phyloP scores from a whole-genome alignment of 2,329 filamentous ascomycete genomes.

The Coniochaeta sp. region DNA sequence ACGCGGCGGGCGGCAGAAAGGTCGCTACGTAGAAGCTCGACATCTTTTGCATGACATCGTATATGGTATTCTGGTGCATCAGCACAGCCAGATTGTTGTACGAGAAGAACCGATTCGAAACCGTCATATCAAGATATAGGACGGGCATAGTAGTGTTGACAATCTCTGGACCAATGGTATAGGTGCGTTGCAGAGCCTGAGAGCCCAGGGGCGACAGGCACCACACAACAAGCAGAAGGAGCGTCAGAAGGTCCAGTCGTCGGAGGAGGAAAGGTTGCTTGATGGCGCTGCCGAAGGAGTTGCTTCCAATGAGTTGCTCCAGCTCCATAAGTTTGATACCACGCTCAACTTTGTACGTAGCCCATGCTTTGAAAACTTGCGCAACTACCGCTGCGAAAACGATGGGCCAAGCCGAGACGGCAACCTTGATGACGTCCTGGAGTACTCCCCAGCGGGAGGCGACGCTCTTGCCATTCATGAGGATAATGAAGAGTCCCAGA shows the following conservation, averaged over 20 bases:
- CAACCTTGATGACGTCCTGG: slow-evolving; percentile 9
- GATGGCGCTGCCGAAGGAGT: slow-evolving; percentile 6
- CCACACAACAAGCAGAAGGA: slow-evolving; percentile 9
- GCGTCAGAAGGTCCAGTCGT: slow-evolving; percentile 5
- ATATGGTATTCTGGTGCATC: neutral
- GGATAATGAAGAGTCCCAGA: neutral
- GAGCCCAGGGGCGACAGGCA: slow-evolving; percentile 10
- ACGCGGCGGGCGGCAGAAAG: neutral
- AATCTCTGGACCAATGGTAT: neutral
- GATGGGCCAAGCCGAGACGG: slow-evolving; percentile 12
- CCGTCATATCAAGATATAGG: neutral
- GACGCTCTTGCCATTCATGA: neutral
- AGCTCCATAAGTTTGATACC: slow-evolving; percentile 6
- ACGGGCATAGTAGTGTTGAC: neutral
- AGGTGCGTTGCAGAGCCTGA: slow-evolving; percentile 5
- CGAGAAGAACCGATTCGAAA: neutral
- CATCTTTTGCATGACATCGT: neutral
- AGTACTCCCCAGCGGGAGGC: neutral
- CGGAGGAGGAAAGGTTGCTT: slow-evolving; percentile 6
- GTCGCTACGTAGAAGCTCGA: neutral
- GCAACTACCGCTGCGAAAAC: slow-evolving; percentile 13
- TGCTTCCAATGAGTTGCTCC: slow-evolving; percentile 7
- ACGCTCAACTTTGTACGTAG: slow-evolving; percentile 10
- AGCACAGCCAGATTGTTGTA: neutral
- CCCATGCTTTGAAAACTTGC: slow-evolving; percentile 12